Conservation (phyloP, 176 grass and related monocot species). For the Luzula sylvatica region DNA sequence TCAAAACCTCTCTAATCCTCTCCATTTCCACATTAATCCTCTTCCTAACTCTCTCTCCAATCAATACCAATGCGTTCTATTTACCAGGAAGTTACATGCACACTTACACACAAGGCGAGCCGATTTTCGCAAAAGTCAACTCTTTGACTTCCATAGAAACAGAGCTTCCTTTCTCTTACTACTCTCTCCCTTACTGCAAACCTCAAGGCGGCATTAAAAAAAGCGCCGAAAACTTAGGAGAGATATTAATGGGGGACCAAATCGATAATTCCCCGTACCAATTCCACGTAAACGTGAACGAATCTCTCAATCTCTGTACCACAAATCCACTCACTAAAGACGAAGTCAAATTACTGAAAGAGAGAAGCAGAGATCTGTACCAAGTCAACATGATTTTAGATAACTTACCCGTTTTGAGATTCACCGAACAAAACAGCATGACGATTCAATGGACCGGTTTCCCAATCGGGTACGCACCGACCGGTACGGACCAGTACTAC, state of each 20-base stretch:
- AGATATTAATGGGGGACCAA: constrained; percentile 87
- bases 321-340: constrained; percentile 57
- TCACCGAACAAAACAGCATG: constrained; percentile 56
- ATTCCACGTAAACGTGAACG: constrained; percentile 55
- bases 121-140: constrained; percentile 60
- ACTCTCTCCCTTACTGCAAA: constrained; percentile 59
- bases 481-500: constrained; percentile 49
- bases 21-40: constrained; percentile 24
- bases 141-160: constrained; percentile 87
- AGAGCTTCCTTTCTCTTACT: constrained; percentile 72
- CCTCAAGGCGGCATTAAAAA: constrained; percentile 67
- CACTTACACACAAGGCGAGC: constrained; percentile 46
- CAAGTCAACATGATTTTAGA: constrained; percentile 96
- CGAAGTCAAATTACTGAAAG: constrained; percentile 68
- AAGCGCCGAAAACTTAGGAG: constrained; percentile 79
- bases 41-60: constrained; percentile 9
- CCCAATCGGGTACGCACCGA: constrained; percentile 56
- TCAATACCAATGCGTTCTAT: constrained; percentile 47
- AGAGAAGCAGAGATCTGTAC: constrained; percentile 65
- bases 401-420: constrained; percentile 78
- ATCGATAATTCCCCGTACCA: constrained; percentile 75
- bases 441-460: constrained; percentile 78
- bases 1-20: background rate
- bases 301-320: constrained; percentile 74
- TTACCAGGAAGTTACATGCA: constrained; percentile 85